Evolutionary conservation across 345 rosid species (phyloP).

Genomic region (Rhizophora mangle): DNA sequence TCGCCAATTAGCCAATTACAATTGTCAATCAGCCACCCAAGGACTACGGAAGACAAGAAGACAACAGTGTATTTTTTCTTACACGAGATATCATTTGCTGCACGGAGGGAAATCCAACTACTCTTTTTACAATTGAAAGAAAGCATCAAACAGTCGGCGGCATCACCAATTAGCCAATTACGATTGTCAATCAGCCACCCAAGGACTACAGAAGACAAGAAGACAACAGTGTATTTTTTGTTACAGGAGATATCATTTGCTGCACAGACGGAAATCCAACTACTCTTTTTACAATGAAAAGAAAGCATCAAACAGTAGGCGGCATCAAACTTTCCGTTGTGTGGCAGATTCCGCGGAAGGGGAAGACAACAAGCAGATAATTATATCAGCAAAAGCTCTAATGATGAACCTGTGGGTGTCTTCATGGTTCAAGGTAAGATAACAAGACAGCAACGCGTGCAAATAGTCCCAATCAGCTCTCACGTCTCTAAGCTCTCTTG

Average conservation of each 20-base stretch:
- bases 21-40: no score
- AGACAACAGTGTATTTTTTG: neutral
- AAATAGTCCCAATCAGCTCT: conserved; percentile 58
- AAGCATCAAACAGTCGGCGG: no score
- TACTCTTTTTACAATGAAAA: neutral
- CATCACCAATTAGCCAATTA: no score
- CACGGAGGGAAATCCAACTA: no score
- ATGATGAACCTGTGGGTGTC: conserved; percentile 66
- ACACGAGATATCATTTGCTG: neutral
- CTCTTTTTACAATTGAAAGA: no score
- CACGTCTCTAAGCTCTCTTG: conserved; percentile 49
- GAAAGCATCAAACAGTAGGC: conserved; percentile 12
- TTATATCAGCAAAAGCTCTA: conserved; percentile 69
- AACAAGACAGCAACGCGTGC: conserved; percentile 69
- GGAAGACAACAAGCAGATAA: conserved; percentile 34
- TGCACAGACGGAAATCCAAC: neutral
- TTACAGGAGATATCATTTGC: neutral
- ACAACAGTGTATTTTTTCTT: neutral
- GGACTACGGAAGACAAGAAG: no score
- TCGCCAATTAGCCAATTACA: no score
- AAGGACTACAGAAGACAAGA: no score
- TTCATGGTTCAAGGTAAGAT: conserved; percentile 63
- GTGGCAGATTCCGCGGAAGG: conserved; percentile 23
- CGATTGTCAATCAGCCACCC: no score
- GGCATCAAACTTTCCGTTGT: conserved; percentile 7